Base-by-base conservation (phyloP, 305 asterid species). In the Fraxinus floribunda region DNA sequence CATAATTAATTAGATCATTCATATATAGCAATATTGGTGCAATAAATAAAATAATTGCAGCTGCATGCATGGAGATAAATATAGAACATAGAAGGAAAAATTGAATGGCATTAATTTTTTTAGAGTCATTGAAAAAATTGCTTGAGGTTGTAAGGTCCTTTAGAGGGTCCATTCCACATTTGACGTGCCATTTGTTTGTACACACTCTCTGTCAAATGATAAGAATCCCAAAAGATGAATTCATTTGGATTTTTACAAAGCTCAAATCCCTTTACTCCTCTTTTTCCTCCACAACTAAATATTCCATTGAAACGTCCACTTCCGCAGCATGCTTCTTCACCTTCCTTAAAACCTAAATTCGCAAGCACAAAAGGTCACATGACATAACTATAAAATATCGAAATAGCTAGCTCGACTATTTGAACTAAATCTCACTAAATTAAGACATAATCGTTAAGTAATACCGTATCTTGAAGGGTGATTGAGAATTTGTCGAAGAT, bases 271-370 rank as follows among this genome's bases (percentile, higher is more conserved):
- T 86, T 87, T n/a, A 86, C 90, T 0, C 22, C 34, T 84, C 94
- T 89, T 83, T 85, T 89, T 24, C 94, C 97, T 79, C 97, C 95
- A 60, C 97, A 93, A 88, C 92, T 91, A 82, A 80, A 85, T 73
- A 88, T 82, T 66, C 93, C 97, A 70, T 88, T 87, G 22, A 70
- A 90, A 13, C 38, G 80, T 75, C 95, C 97, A 0, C 90, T 87
- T 57, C 95, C 97, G 10, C 95, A 93, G 68, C 97, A 93, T 4
- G 97, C 97, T 75, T 39, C 73, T 68, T 79, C 83, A 13, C 92
- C 90, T 83, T 86, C 93, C 84, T 82, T 78, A 18, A 90, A 80
- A 29, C 95, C 97, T 91, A 75, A 76, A 84, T 11, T 39, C 18
- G 5, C 52, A 1, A 10, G 73, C 1, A 64, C 15, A 24, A 32